A percentile compares a stretch with the other conserved stretches of the same genome.
Conservation (phyloP, 1,284 basidiomycete genomes). For the Volvariella volvacea region DNA sequence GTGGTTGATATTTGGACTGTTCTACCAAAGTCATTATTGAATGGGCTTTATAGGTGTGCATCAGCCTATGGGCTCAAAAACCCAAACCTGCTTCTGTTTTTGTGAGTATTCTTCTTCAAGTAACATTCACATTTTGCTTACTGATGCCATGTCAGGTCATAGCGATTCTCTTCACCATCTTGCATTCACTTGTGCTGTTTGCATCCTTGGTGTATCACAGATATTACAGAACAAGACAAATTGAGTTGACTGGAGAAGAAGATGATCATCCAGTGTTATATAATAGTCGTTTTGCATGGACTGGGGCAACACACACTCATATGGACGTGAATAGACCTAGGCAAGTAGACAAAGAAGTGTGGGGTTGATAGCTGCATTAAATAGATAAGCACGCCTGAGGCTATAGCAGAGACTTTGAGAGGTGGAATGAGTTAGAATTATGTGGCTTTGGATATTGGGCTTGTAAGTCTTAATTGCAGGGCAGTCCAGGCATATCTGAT, state of each 20-base stretch:
- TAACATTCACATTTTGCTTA: not conserved
- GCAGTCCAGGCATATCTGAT: not conserved
- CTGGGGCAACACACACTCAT: not conserved
- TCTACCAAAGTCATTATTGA: slow-evolving; percentile 53
- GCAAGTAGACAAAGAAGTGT: not conserved
- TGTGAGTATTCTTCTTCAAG: slow-evolving; percentile 30
- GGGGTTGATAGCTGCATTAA: no score
- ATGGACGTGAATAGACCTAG: not conserved
- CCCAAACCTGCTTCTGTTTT: slow-evolving; percentile 59
- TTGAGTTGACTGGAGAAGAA: not conserved
- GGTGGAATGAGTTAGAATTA: slow-evolving; percentile 44
- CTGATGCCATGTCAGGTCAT: slow-evolving; percentile 36
- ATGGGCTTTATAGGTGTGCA: slow-evolving; percentile 58
- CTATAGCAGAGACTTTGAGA: slow-evolving; percentile 60
- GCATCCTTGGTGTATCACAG: not conserved
- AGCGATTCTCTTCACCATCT: slow-evolving; percentile 47
- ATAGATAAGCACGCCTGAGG: slow-evolving; percentile 55
- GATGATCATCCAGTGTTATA: not conserved
- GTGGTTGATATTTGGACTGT: slow-evolving; percentile 66
- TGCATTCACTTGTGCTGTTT: slow-evolving; percentile 51
- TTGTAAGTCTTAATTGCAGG: slow-evolving; percentile 17
- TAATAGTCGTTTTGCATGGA: no score
- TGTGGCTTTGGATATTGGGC: slow-evolving; percentile 56
- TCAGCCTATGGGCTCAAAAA: slow-evolving; percentile 51
- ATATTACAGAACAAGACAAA: not conserved